phyloP scores from a whole-genome alignment of 1,139 yeast genomes.

The Scheffersomyces quercinus region DNA sequence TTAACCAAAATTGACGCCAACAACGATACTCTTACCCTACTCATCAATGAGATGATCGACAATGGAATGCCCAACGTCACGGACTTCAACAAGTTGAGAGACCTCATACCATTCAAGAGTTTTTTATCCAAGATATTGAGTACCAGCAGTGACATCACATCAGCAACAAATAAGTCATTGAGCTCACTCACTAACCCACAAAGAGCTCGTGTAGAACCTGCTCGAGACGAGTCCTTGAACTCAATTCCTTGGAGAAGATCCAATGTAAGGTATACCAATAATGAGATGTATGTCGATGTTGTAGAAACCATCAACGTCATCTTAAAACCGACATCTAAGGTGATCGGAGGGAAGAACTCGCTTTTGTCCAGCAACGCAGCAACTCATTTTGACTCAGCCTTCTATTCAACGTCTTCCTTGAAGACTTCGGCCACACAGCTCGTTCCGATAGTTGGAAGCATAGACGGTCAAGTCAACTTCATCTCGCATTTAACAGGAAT shows the following conservation, averaged over 20 bases:
- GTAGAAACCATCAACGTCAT: conserved; percentile 58
- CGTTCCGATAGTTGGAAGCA: conserved; percentile 55
- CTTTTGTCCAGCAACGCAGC: conserved; percentile 6
- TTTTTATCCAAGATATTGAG: conserved; percentile 39
- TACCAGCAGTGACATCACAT: conserved; percentile 30
- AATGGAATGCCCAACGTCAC: conserved; percentile 73
- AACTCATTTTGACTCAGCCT: conserved; percentile 18
- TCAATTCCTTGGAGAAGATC: conserved; percentile 73
- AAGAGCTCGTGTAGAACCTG: conserved; percentile 1
- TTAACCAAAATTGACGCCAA: conserved; percentile 62
- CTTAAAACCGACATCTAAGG: conserved; percentile 24
- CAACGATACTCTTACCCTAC: conserved; percentile 61
- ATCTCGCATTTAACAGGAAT: conserved; percentile 71
- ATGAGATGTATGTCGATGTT: conserved; percentile 81
- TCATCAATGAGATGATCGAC: conserved; percentile 68
- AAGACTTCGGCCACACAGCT: conserved; percentile 16
- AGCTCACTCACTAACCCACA: conserved; percentile 5
- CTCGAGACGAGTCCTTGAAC: conserved; percentile 4
- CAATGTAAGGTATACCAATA: conserved; percentile 64
- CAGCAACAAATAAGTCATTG: conserved; percentile 14
- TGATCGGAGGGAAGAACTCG: conserved; percentile 1
- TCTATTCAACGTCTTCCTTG: conserved; percentile 14
- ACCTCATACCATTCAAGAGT: conserved; percentile 63
- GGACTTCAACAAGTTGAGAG: conserved; percentile 70
- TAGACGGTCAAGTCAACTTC: conserved; percentile 65